Conservation (phyloP, 2,329 filamentous ascomycete genomes). For the Fusarium coicis region DNA sequence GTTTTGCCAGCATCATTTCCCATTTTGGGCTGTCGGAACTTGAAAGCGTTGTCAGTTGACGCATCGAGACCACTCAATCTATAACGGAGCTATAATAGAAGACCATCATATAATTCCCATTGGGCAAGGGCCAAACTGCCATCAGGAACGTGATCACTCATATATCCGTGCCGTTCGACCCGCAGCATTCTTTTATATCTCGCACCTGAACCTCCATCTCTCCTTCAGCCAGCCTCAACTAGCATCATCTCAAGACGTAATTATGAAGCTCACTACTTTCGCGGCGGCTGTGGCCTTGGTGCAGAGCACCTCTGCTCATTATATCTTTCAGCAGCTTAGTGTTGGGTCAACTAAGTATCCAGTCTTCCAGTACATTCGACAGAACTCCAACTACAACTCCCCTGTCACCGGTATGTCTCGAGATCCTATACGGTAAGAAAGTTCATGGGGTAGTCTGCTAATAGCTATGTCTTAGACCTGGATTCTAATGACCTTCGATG, state of each 20-base stretch:
- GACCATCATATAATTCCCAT: background rate
- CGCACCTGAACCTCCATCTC: background rate
- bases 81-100: background rate
- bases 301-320: conserved; percentile 4
- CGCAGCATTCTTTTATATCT: background rate
- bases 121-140: accelerated
- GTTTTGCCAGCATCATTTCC: background rate
- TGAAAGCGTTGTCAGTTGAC: background rate
- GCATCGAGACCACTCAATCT: background rate
- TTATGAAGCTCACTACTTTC: conserved; percentile 1
- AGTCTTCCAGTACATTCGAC: conserved; percentile 2
- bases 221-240: accelerated
- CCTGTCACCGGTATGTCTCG: background rate
- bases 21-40: background rate
- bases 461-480: accelerated
- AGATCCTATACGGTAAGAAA: accelerated
- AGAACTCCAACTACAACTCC: conserved; percentile 21
- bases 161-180: background rate
- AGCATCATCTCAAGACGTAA: background rate
- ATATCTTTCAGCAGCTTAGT: conserved; percentile 9
- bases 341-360: conserved; percentile 12
- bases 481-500: conserved; percentile 9
- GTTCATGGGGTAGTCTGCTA: accelerated
- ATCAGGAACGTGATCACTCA: background rate
- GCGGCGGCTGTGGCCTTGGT: background rate